Conservation (phyloP, 768 basidiomycete species). For the Trametes villosa region DNA sequence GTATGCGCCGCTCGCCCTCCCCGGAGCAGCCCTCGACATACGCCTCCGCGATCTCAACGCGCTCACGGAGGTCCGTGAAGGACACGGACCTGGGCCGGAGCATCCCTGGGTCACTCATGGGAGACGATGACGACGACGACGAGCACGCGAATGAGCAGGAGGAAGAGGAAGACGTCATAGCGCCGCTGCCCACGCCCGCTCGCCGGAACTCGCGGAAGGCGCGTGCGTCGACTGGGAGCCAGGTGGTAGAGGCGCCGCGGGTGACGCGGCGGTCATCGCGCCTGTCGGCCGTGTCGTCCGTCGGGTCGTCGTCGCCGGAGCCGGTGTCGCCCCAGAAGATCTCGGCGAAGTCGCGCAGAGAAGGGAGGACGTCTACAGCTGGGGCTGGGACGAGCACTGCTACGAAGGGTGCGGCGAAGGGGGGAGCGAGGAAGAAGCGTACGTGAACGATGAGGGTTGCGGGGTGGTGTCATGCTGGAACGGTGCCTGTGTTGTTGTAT, state of each 20-base stretch:
- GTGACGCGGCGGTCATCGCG: slow-evolving; percentile 44
- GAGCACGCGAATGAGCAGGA: no score
- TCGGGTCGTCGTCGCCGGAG: slow-evolving; percentile 39
- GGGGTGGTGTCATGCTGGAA: no score
- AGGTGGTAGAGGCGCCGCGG: slow-evolving; percentile 30
- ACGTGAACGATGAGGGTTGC: slow-evolving; percentile 3
- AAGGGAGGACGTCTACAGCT: slow-evolving; percentile 14
- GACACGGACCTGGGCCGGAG: slow-evolving; percentile 25
- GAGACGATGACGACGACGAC: slow-evolving; percentile 36
- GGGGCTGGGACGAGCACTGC: slow-evolving; percentile 6
- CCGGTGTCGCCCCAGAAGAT: slow-evolving; percentile 26
- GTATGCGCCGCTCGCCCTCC: slow-evolving; percentile 9
- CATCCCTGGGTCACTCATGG: slow-evolving; percentile 36
- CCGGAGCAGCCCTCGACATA: slow-evolving; percentile 5
- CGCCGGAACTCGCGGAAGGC: slow-evolving; percentile 26
- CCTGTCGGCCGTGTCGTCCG: slow-evolving; percentile 38
- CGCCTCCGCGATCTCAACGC: slow-evolving; percentile 11
- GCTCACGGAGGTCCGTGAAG: slow-evolving; percentile 15
- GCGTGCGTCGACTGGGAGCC: slow-evolving; percentile 19
- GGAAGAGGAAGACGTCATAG: slow-evolving; percentile 36
- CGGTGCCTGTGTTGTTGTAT: neutral
- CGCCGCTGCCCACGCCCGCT: slow-evolving; percentile 36
- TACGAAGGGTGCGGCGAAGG: slow-evolving; percentile 29
- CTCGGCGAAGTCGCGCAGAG: slow-evolving; percentile 22
- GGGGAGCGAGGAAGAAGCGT: slow-evolving; percentile 37